Conservation (phyloP, 306 rosid species). For the Mucuna pruriens region DNA sequence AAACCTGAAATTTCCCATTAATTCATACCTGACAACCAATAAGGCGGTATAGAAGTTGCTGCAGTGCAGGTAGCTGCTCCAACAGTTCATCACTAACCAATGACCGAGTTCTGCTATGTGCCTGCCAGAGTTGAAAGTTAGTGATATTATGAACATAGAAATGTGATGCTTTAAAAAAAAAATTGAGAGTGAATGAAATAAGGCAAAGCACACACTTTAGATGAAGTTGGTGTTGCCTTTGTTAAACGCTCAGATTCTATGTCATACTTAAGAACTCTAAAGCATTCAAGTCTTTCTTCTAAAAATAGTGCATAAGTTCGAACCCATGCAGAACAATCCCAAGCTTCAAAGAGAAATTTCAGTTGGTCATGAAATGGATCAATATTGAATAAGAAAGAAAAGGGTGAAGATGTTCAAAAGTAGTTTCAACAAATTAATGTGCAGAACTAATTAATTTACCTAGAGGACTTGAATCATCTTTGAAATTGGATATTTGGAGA, state of each 20-base stretch:
- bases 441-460: conserved; percentile 51
- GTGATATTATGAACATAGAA: not conserved
- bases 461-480: conserved; percentile 89
- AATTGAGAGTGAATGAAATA: not conserved
- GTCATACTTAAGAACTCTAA: conserved; percentile 77
- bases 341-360: conserved; percentile 63
- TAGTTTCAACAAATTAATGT: not conserved
- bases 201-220: conserved; percentile 58
- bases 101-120: conserved; percentile 73
- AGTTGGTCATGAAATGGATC: conserved; percentile 41
- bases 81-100: conserved; percentile 63
- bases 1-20: not conserved
- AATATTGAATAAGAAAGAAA: conserved; percentile 10
- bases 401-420: not conserved
- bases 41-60: conserved; percentile 88
- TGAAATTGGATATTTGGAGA: conserved; percentile 91
- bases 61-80: conserved; percentile 89
- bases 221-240: conserved; percentile 62
- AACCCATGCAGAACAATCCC: conserved; percentile 99
- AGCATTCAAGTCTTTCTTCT: conserved; percentile 91
- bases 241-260: conserved; percentile 84
- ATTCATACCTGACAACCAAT: conserved; percentile 80
- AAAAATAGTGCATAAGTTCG: conserved; percentile 85
- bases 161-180: not conserved
- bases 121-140: conserved; percentile 48